phyloP scores from a whole-genome alignment of 345 rosid species.

The Corchorus capsularis region DNA sequence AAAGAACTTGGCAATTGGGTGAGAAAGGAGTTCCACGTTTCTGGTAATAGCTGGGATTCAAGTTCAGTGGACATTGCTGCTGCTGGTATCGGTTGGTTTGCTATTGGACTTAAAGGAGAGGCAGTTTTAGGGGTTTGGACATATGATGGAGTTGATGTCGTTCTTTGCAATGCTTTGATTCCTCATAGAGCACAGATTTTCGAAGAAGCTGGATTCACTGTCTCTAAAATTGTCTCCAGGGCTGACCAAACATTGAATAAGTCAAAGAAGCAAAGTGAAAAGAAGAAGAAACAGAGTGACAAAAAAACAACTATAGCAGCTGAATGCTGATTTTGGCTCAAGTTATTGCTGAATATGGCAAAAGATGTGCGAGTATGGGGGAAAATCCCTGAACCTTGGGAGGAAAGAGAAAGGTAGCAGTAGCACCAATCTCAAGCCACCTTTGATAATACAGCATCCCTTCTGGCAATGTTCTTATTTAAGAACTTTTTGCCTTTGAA shows the following conservation, averaged over 20 bases:
- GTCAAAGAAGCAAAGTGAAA: slow-evolving; percentile 39
- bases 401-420: background rate
- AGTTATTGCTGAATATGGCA: background rate
- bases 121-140: slow-evolving; percentile 84
- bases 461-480: background rate
- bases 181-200: slow-evolving; percentile 67
- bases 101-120: slow-evolving; percentile 77
- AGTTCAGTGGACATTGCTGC: slow-evolving; percentile 82
- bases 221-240: slow-evolving; percentile 80
- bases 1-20: slow-evolving; percentile 84
- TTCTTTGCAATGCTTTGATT: slow-evolving; percentile 68
- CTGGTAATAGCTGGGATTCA: slow-evolving; percentile 75
- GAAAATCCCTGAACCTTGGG: background rate
- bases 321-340: slow-evolving; percentile 19
- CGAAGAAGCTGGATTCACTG: slow-evolving; percentile 83
- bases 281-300: slow-evolving; percentile 45
- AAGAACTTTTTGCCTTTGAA: background rate
- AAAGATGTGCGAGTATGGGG: background rate
- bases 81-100: slow-evolving; percentile 92
- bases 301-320: slow-evolving; percentile 18
- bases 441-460: background rate
- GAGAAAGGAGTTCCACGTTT: slow-evolving; percentile 59
- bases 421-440: background rate
- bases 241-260: slow-evolving; percentile 72
- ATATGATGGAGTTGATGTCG: slow-evolving; percentile 72